These are phyloP conservation scores for Micractinium conductrix DNA, from an alignment of 139 green algal genomes.

Conservation along the genomic window DNA sequence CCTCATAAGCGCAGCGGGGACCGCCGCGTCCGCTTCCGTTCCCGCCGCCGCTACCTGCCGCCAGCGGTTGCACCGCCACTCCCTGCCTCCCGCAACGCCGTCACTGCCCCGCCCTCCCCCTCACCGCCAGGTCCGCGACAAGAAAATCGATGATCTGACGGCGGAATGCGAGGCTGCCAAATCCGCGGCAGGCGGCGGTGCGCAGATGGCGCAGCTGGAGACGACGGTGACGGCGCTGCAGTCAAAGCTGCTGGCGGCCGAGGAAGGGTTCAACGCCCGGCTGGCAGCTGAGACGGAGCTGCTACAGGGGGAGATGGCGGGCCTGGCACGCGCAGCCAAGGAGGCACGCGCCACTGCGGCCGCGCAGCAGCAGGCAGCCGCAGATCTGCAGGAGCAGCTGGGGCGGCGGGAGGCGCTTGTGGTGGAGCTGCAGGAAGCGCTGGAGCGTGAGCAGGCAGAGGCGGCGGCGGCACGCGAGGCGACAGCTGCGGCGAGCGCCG, in stretches of 20 bases:
- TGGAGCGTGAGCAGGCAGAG: background rate
- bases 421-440: conserved; percentile 17
- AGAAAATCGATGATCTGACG: conserved; percentile 47
- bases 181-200: background rate
- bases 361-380: background rate
- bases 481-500: background rate
- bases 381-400: conserved; percentile 39
- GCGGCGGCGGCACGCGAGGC: background rate
- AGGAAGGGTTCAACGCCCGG: conserved; percentile 34
- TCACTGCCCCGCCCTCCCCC: background rate
- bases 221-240: conserved; percentile 26
- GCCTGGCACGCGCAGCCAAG: background rate
- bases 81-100: background rate
- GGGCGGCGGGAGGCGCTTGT: conserved; percentile 30
- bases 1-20: background rate
- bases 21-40: background rate
- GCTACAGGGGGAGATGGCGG: conserved; percentile 17
- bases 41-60: background rate
- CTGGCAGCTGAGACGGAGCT: conserved; percentile 47
- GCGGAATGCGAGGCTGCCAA: conserved; percentile 6
- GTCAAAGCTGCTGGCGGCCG: conserved; percentile 28
- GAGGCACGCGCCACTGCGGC: background rate
- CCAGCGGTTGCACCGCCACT: background rate
- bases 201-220: conserved; percentile 19
- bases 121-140: conserved; percentile 39